phyloP scores from a whole-genome alignment of 495 filamentous ascomycete species.

The Penicillium diatomitis region DNA sequence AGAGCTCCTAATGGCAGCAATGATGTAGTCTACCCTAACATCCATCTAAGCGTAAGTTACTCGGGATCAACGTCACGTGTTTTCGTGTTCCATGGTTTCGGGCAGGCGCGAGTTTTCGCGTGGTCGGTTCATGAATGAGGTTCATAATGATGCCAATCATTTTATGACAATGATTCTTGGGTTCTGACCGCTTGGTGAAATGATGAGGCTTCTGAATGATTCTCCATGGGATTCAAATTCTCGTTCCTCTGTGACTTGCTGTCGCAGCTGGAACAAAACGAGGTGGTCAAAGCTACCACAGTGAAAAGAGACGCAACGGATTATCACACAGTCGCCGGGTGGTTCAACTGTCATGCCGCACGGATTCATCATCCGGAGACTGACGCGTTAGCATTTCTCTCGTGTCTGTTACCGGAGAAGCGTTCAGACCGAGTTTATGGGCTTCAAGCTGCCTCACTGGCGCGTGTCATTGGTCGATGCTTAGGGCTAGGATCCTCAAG shows the following conservation, averaged over 20 bases:
- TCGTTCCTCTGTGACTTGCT: conserved; percentile 51
- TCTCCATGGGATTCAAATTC: conserved; percentile 54
- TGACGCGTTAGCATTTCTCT: conserved; percentile 53
- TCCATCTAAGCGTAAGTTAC: too few relatives aligned
- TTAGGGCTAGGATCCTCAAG: conserved; percentile 51
- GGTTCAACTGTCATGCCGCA: conserved; percentile 51
- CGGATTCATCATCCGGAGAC: conserved; percentile 42
- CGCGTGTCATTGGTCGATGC: conserved; percentile 53
- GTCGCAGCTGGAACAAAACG: conserved; percentile 40
- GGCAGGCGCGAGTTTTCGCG: conserved; percentile 8
- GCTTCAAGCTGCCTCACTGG: conserved; percentile 50
- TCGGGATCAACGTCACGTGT: conserved; percentile 22
- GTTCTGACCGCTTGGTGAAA: neutral
- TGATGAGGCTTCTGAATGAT: neutral
- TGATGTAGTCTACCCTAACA: too few relatives aligned
- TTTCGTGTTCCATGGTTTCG: conserved; percentile 30
- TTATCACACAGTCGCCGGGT: conserved; percentile 37
- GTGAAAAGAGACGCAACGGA: conserved; percentile 23
- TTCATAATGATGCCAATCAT: neutral
- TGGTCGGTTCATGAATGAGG: neutral
- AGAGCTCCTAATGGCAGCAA: too few relatives aligned
- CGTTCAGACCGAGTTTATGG: conserved; percentile 67
- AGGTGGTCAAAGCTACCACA: conserved; percentile 27
- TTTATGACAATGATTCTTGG: too few relatives aligned
- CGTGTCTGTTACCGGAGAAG: conserved; percentile 64